These are phyloP conservation scores for Aspergillus steynii DNA, from an alignment of 495 filamentous ascomycete species.

Conservation along the genomic window DNA sequence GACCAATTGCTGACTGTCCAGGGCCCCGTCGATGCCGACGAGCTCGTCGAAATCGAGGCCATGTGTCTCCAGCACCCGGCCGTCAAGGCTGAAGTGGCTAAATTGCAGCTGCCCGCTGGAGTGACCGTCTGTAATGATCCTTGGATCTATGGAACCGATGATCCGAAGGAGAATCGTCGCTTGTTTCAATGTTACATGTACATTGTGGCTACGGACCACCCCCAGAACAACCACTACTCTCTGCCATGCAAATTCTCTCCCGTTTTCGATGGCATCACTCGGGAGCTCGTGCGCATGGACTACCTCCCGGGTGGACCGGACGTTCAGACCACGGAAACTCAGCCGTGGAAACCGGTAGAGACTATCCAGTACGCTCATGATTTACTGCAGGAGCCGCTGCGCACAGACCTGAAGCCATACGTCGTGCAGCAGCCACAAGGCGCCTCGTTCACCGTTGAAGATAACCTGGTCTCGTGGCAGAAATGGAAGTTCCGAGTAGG, in stretches of 20 bases:
- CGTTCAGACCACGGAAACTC: slow-evolving; percentile 30
- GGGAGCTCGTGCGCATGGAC: slow-evolving; percentile 60
- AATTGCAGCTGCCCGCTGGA: slow-evolving; percentile 40
- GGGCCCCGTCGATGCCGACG: slow-evolving; percentile 42
- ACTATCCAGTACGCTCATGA: slow-evolving; percentile 52
- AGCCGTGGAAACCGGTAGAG: slow-evolving; percentile 52
- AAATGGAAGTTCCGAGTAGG: slow-evolving; percentile 69
- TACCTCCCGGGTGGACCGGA: slow-evolving; percentile 43
- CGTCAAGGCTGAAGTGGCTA: slow-evolving; percentile 46
- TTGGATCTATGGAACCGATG: slow-evolving; percentile 48
- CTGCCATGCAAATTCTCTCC: slow-evolving; percentile 77
- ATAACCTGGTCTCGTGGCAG: slow-evolving; percentile 56
- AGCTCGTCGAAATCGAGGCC: slow-evolving; percentile 43
- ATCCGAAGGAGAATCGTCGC: slow-evolving; percentile 37
- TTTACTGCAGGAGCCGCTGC: slow-evolving; percentile 36
- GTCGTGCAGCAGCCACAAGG: slow-evolving; percentile 78
- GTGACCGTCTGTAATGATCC: slow-evolving; percentile 45
- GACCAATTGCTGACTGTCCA: slow-evolving; percentile 6
- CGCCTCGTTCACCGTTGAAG: slow-evolving; percentile 59
- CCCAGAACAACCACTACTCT: slow-evolving; percentile 71
- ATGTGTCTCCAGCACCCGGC: slow-evolving; percentile 40
- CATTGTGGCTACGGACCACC: slow-evolving; percentile 37
- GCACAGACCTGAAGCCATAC: slow-evolving; percentile 72
- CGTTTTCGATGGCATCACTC: slow-evolving; percentile 64
- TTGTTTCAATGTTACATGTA: slow-evolving; percentile 50